Evolutionary conservation across 1,284 basidiomycete genomes (phyloP).

Genomic region (Cronartium ribicola): DNA sequence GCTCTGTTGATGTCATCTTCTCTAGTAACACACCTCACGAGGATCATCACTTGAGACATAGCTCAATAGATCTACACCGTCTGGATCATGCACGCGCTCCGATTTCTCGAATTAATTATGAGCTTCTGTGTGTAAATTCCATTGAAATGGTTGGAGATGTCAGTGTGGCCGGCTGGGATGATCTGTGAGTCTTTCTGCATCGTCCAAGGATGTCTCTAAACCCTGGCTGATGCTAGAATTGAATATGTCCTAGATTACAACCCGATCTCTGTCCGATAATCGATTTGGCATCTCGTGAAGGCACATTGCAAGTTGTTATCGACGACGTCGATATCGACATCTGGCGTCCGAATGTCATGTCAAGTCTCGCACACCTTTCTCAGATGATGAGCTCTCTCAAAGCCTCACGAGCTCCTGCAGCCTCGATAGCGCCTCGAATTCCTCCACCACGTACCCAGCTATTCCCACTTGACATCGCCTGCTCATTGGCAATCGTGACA

Average conservation of each 20-base stretch:
- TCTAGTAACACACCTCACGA: conserved; percentile 14
- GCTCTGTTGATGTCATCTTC: conserved; percentile 27
- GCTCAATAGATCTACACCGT: not conserved
- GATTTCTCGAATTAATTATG: not conserved
- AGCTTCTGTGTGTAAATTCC: conserved; percentile 16
- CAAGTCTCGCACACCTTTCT: conserved; percentile 11
- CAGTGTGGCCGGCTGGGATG: conserved; percentile 11
- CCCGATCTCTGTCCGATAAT: conserved; percentile 17
- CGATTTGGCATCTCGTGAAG: conserved; percentile 23
- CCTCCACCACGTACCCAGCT: conserved; percentile 9
- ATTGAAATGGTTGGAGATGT: conserved; percentile 19
- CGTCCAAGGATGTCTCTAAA: not conserved
- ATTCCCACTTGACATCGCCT: conserved; percentile 28
- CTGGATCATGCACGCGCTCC: conserved; percentile 6
- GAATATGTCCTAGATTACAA: conserved; percentile 6
- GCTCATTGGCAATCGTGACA: conserved; percentile 19
- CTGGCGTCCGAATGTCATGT: conserved; percentile 21
- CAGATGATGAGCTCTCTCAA: not conserved
- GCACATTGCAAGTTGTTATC: conserved; percentile 27
- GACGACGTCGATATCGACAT: conserved; percentile 35
- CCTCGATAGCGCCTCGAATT: not conserved
- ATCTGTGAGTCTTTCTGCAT: not conserved
- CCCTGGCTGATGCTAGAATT: not conserved
- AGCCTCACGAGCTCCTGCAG: conserved; percentile 9
- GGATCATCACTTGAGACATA: conserved; percentile 7